Evolutionary conservation across 2,329 filamentous ascomycete genomes (phyloP).

Genomic region (Penicillium sp.): DNA sequence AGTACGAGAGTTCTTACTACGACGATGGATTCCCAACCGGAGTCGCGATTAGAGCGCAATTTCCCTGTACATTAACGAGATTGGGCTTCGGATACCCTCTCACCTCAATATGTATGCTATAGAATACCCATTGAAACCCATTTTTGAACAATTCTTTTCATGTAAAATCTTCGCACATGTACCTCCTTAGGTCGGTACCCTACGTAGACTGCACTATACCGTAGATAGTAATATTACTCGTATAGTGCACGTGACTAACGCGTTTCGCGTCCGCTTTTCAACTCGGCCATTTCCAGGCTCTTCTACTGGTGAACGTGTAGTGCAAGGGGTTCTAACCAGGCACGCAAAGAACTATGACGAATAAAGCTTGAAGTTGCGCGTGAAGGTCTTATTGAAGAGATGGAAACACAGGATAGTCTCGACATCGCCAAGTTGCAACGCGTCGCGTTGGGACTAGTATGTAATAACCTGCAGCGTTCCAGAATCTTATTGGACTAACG

Average conservation of each 20-base stretch:
- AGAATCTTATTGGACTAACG: slow-evolving; percentile 27
- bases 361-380: background rate
- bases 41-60: slow-evolving; percentile 53
- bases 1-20: slow-evolving; percentile 73
- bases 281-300: slow-evolving; percentile 4
- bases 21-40: slow-evolving; percentile 78
- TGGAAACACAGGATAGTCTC: slow-evolving; percentile 40
- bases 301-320: too few species aligned
- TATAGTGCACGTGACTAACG: slow-evolving; percentile 26
- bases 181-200: too few species aligned
- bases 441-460: slow-evolving; percentile 38
- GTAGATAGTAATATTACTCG: slow-evolving; percentile 24
- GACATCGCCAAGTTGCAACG: slow-evolving; percentile 39
- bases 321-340: too few species aligned
- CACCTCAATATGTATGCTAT: background rate
- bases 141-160: too few species aligned
- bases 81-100: slow-evolving; percentile 23
- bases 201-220: slow-evolving; percentile 11
- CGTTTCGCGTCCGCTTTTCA: slow-evolving; percentile 26
- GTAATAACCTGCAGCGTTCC: slow-evolving; percentile 28
- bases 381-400: slow-evolving; percentile 8
- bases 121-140: too few species aligned
- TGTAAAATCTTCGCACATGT: too few species aligned
- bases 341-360: background rate
- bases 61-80: background rate